Percentiles rank a stretch among this genome's conserved stretches.
These are phyloP conservation scores for Dryas drummondii DNA, from an alignment of 306 rosid species.

Conservation along the genomic window DNA sequence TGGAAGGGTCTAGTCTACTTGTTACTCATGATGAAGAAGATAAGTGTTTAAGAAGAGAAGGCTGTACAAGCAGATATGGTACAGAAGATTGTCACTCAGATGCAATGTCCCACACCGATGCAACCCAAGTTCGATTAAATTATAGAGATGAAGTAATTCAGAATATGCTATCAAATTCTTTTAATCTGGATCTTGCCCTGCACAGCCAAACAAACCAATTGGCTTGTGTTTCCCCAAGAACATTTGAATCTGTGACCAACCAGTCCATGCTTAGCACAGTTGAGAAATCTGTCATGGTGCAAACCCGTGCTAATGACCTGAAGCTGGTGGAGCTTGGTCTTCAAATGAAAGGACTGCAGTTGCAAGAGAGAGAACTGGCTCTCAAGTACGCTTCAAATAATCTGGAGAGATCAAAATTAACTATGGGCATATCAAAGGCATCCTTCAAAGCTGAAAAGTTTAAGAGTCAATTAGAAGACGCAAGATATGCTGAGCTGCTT, in stretches of 20 bases:
- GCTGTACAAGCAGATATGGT: constrained; percentile 29
- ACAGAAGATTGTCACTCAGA: constrained; percentile 36
- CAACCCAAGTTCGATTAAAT: constrained; percentile 30
- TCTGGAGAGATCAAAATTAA: constrained; percentile 64
- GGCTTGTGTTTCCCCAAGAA: constrained; percentile 34
- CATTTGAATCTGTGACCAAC: constrained; percentile 32
- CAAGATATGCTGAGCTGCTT: constrained; percentile 61
- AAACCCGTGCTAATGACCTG: constrained; percentile 71
- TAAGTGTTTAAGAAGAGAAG: constrained; percentile 28
- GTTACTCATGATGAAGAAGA: constrained; percentile 25
- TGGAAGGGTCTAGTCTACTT: constrained; percentile 30
- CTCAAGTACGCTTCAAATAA: constrained; percentile 50
- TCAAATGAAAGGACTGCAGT: constrained; percentile 40
- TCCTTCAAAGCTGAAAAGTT: constrained; percentile 73
- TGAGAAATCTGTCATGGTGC: constrained; percentile 63
- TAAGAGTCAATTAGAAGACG: constrained; percentile 73
- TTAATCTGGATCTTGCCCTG: constrained; percentile 41
- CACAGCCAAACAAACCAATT: constrained; percentile 45
- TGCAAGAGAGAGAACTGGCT: constrained; percentile 56
- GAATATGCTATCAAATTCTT: constrained; percentile 32
- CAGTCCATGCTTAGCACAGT: constrained; percentile 33
- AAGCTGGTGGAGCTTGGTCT: constrained; percentile 60
- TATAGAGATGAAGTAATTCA: constrained; percentile 37
- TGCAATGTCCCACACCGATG: constrained; percentile 11
- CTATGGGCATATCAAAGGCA: constrained; percentile 66